These are phyloP conservation scores for Colletotrichum sp. DNA, from an alignment of 2,329 filamentous ascomycete species.

Conservation along the genomic window DNA sequence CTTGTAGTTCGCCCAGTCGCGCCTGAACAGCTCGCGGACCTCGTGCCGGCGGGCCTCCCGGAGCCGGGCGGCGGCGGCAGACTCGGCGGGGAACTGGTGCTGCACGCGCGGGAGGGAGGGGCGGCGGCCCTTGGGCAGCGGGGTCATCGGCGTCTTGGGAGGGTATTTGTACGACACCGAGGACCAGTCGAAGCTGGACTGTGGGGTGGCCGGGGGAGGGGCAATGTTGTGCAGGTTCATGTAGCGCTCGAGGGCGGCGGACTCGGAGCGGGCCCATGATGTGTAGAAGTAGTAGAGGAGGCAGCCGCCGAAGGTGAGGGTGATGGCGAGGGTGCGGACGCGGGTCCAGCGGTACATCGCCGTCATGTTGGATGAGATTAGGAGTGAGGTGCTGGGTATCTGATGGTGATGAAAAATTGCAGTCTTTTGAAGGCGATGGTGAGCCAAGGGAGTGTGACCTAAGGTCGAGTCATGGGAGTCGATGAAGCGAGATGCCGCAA, in stretches of 20 bases:
- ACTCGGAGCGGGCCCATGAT: background rate
- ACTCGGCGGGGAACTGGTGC: slow-evolving; percentile 32
- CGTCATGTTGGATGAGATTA: background rate
- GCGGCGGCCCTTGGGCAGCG: slow-evolving; percentile 26
- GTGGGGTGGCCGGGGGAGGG: slow-evolving; percentile 3
- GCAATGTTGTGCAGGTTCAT: slow-evolving; percentile 33
- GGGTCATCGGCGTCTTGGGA: slow-evolving; percentile 21
- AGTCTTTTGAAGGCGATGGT: background rate
- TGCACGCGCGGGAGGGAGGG: slow-evolving; percentile 39
- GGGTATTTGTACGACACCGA: slow-evolving; percentile 31
- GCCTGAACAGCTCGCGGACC: slow-evolving; percentile 37
- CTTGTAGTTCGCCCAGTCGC: slow-evolving; percentile 48
- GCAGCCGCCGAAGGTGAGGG: background rate
- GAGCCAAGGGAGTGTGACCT: background rate
- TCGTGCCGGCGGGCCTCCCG: slow-evolving; percentile 37
- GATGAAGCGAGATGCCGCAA: background rate
- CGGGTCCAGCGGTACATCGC: slow-evolving; percentile 7
- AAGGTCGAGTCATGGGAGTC: background rate
- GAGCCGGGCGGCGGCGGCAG: slow-evolving; percentile 22
- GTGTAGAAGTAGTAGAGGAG: slow-evolving; percentile 6
- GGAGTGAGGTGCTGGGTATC: background rate
- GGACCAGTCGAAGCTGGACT: slow-evolving; percentile 43
- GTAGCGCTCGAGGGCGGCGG: slow-evolving; percentile 27
- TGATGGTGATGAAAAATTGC: background rate
- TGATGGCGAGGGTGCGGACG: background rate